These are phyloP conservation scores for Canna indica DNA, from an alignment of 176 grass and related monocot species.

Conservation along the genomic window DNA sequence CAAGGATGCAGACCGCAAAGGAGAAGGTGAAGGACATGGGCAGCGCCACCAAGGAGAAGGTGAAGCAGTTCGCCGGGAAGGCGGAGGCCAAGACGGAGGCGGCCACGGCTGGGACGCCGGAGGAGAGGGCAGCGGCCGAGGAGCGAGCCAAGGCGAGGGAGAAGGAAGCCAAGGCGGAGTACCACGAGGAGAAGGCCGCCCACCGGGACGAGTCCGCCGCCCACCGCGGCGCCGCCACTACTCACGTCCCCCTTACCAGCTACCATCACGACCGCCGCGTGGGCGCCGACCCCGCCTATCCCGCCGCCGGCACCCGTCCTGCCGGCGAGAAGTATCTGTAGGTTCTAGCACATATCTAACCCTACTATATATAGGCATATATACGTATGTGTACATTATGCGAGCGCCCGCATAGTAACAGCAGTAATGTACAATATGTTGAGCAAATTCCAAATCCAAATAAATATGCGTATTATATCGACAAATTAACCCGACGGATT, in stretches of 20 bases:
- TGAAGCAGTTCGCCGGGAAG: slow-evolving; percentile 33
- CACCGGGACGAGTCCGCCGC: slow-evolving; percentile 31
- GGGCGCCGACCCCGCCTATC: slow-evolving; percentile 16
- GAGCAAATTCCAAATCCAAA: too few relatives aligned
- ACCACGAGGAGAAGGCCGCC: slow-evolving; percentile 51
- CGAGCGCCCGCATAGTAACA: too few relatives aligned
- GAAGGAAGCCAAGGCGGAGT: slow-evolving; percentile 36
- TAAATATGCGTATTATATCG: too few relatives aligned
- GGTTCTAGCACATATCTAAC: too few relatives aligned
- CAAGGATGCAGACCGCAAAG: slow-evolving; percentile 39
- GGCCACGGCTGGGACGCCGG: slow-evolving; percentile 31
- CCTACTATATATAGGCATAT: too few relatives aligned
- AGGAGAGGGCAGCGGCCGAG: slow-evolving; percentile 34
- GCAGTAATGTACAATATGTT: too few relatives aligned
- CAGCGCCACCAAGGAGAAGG: slow-evolving; percentile 51
- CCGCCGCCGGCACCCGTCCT: background rate
- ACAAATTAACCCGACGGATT: too few relatives aligned
- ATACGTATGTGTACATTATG: too few relatives aligned
- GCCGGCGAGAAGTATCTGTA: slow-evolving; percentile 2
- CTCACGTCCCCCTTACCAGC: slow-evolving; percentile 34
- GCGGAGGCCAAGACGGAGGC: slow-evolving; percentile 29
- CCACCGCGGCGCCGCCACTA: slow-evolving; percentile 20
- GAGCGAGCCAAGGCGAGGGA: slow-evolving; percentile 34
- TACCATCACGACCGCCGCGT: slow-evolving; percentile 3
- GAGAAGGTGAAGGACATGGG: slow-evolving; percentile 41